These are phyloP conservation scores for Raphidocelis subcapitata DNA, from an alignment of 139 green algal species.

Conservation along the genomic window DNA sequence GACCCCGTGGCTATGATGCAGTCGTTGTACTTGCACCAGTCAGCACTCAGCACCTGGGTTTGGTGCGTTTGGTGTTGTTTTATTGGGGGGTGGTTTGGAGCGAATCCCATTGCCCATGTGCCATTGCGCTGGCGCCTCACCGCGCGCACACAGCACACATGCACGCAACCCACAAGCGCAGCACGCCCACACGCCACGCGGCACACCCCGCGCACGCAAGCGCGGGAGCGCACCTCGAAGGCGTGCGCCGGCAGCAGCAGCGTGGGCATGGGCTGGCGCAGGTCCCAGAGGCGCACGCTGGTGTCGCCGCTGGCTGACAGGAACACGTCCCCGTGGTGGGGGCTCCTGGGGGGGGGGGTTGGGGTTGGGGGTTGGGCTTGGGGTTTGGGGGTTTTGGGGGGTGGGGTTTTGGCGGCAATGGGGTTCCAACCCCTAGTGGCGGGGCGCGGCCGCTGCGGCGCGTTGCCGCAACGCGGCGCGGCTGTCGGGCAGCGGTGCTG, in stretches of 20 bases:
- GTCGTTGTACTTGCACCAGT: slow-evolving; percentile 99
- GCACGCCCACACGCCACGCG: too few species aligned
- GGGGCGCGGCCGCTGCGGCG: too few species aligned
- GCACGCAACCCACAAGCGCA: too few species aligned
- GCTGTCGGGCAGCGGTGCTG: background rate
- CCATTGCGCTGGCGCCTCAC: too few species aligned
- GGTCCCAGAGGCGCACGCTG: slow-evolving; percentile 87
- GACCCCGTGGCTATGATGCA: slow-evolving; percentile 86
- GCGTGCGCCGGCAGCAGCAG: slow-evolving; percentile 85
- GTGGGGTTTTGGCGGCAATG: too few species aligned
- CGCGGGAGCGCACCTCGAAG: slow-evolving; percentile 38
- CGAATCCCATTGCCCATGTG: too few species aligned
- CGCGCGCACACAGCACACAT: too few species aligned
- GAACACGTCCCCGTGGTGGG: slow-evolving; percentile 77
- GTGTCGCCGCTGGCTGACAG: slow-evolving; percentile 82
- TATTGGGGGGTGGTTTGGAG: too few species aligned
- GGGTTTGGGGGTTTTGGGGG: background rate
- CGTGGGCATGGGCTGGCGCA: slow-evolving; percentile 70
- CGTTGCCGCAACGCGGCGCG: too few species aligned
- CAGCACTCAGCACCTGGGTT: slow-evolving; percentile 76
- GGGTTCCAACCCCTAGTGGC: too few species aligned
- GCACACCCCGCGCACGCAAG: background rate
- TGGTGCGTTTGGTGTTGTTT: too few species aligned
- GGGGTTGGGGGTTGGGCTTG: background rate
- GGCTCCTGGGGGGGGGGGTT: slow-evolving; percentile 67